These are phyloP conservation scores for Plasmodium billcollinsi DNA, from an alignment of 169 alveolate genomes.

Conservation along the genomic window DNA sequence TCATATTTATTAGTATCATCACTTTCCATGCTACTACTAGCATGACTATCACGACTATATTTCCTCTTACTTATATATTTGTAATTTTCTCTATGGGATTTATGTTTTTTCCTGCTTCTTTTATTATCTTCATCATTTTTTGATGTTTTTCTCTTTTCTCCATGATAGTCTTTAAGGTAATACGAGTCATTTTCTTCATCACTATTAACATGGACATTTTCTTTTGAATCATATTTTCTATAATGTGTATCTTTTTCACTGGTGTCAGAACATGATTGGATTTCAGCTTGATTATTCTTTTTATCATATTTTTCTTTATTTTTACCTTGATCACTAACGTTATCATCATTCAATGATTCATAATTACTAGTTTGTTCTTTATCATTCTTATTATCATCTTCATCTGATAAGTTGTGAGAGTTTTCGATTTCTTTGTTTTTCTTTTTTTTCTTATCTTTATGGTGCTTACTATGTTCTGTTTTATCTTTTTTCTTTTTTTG, in stretches of 20 bases:
- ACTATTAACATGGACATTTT: not conserved
- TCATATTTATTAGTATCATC: not conserved
- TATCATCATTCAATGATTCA: not conserved
- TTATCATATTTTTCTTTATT: not conserved
- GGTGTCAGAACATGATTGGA: no score
- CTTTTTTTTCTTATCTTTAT: not conserved
- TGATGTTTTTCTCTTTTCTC: not conserved
- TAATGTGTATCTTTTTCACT: no score
- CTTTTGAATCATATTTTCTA: no score
- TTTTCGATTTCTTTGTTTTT: constrained; percentile 10
- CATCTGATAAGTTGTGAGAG: not conserved
- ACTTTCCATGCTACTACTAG: not conserved
- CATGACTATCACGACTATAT: not conserved
- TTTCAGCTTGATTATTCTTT: no score
- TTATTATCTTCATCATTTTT: not conserved
- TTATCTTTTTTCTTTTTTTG: constrained; percentile 3
- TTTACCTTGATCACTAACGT: not conserved
- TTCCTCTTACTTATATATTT: not conserved
- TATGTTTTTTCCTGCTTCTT: not conserved
- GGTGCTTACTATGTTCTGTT: not conserved
- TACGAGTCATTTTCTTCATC: not conserved
- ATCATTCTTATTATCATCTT: no score
- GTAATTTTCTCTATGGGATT: not conserved
- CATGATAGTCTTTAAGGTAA: not conserved
- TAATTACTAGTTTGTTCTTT: no score